Evolutionary conservation across 345 rosid genomes (phyloP), one percentile per base, ranked within the genome.

Genomic region (Reutealis trisperma): DNA sequence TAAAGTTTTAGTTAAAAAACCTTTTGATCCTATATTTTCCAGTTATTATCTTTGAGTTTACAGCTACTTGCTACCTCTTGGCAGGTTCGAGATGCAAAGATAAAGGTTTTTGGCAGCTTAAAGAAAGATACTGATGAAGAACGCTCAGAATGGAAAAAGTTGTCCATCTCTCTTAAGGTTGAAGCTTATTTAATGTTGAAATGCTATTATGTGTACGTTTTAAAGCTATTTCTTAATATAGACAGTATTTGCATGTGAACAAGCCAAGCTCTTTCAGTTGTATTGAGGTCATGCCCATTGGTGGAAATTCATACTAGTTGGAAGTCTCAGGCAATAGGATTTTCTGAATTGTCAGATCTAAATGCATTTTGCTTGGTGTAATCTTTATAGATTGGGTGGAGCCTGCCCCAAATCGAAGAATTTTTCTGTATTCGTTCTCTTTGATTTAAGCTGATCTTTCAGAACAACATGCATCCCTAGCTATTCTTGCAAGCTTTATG

Each of bases 41-140:
- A 66, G 34, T 73, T 69, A 19, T 65, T 51, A 32, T 72, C 67
- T 2, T 42, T 45, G n/a, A 34, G 61, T 66, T 54, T 41, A 42
- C 52, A 51, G 70, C 61, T 60, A 60, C 57, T 78, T 70, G 61
- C 80, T 74, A 44, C 72, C 69, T 67, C 75, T 75, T 79, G 67
- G 69, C 84, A 96, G 99, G 87, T 96, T 83, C 90, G 97, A 71
- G 94, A 92, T 82, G 87, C 93, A 51, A 96, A 96, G 87, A 84
- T 96, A 45, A 93, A 87, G 76, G 88, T 93, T 70, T 82, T 96
- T 66, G 93, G 86, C 73, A 86, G 87, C 83, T 82, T 96, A 57
- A 92, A 91, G 78, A 97, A 88, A 78, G 97, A 83, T 24, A 87
- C 83, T 59, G 95, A 96, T 72, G 97, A 92, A 80, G 97, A 91